phyloP scores from a whole-genome alignment of 2,329 filamentous ascomycete species.

The Stemphylium vesicarium region DNA sequence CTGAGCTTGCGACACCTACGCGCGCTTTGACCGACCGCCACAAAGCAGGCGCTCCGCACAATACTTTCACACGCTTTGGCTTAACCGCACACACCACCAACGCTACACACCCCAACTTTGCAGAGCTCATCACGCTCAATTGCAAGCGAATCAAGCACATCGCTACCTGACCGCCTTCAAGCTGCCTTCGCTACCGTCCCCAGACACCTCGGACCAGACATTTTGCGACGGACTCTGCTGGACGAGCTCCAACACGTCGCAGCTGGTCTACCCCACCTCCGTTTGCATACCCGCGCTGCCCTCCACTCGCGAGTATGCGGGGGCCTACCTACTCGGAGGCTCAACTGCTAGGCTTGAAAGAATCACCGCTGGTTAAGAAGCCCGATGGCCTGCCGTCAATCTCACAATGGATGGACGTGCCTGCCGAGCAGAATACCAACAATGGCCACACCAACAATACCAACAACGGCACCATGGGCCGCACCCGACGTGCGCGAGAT shows the following conservation, averaged over 20 bases:
- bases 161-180: slow-evolving; percentile 22
- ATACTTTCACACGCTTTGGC: slow-evolving; percentile 1
- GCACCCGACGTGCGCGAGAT: slow-evolving; percentile 33
- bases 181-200: slow-evolving; percentile 20
- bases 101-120: slow-evolving; percentile 17
- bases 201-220: slow-evolving; percentile 10
- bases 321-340: slow-evolving; percentile 70
- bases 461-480: slow-evolving; percentile 34
- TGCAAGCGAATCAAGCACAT: slow-evolving; percentile 26
- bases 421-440: slow-evolving; percentile 34
- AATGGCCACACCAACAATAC: slow-evolving; percentile 34
- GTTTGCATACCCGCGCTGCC: slow-evolving; percentile 13
- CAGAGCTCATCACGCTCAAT: slow-evolving; percentile 20
- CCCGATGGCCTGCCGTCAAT: slow-evolving; percentile 79
- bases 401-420: slow-evolving; percentile 95
- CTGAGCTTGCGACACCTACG: slow-evolving; percentile 6
- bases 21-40: slow-evolving; percentile 1
- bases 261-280: slow-evolving; percentile 23
- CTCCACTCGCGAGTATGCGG: slow-evolving; percentile 34
- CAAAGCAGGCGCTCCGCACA: slow-evolving; percentile 1
- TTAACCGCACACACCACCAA: slow-evolving; percentile 13
- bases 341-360: slow-evolving; percentile 74
- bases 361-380: slow-evolving; percentile 83
- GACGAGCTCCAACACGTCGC: slow-evolving; percentile 6
- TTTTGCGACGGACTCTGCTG: slow-evolving; percentile 4